Conservation (phyloP, 805 yeast genomes). For the Grigorovia yakushimaensis region DNA sequence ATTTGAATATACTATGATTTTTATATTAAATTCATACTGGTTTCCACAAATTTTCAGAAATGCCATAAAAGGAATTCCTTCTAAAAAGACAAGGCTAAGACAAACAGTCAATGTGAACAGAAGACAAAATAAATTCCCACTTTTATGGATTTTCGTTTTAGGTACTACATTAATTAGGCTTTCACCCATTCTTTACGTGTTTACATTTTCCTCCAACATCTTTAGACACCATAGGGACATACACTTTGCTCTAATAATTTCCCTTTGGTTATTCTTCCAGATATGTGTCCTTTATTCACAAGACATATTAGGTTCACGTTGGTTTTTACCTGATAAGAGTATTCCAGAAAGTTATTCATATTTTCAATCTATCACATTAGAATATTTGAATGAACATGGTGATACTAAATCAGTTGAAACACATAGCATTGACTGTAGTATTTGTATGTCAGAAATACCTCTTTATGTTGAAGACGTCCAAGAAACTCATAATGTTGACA, state of each 20-base stretch:
- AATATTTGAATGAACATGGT: constrained; percentile 26
- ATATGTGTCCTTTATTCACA: constrained; percentile 51
- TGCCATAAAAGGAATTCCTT: constrained; percentile 24
- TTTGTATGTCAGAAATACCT: constrained; percentile 72
- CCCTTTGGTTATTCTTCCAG: constrained; percentile 54
- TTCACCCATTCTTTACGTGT: constrained; percentile 56
- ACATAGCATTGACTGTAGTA: constrained; percentile 64
- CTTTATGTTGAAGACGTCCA: constrained; percentile 24
- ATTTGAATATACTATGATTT: constrained; percentile 47
- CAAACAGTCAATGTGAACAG: constrained; percentile 10
- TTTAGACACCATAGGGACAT: constrained; percentile 61
- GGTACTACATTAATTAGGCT: constrained; percentile 57
- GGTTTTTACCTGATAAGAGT: constrained; percentile 65
- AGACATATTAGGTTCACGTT: constrained; percentile 64
- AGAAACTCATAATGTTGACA: constrained; percentile 31
- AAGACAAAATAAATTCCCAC: constrained; percentile 39
- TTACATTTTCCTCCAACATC: constrained; percentile 44
- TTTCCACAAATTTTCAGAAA: constrained; percentile 80
- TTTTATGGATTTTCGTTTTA: constrained; percentile 66
- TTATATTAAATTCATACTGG: constrained; percentile 66
- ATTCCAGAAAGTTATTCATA: constrained; percentile 80
- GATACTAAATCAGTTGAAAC: constrained; percentile 16
- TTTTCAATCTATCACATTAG: constrained; percentile 35
- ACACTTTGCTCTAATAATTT: constrained; percentile 36
- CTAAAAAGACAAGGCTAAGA: constrained; percentile 15